Evolutionary conservation across 495 filamentous ascomycete species (phyloP).

Genomic region (Aspergillus carlsbadensis): DNA sequence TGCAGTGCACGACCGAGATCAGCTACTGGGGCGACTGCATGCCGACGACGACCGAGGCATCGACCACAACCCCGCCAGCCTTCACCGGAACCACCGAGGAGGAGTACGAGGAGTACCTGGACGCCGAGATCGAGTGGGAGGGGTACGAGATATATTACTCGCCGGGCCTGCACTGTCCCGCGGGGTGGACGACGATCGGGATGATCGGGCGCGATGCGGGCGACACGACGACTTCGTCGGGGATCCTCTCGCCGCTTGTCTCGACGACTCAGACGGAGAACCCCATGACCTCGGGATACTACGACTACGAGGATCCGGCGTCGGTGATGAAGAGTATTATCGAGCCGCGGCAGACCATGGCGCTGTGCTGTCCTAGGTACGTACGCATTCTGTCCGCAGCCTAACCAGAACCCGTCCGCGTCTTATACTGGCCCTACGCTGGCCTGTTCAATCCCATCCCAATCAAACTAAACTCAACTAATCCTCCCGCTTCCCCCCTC

Average conservation of each 20-base stretch:
- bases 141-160: slow-evolving; percentile 1
- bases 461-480: background rate
- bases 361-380: slow-evolving; percentile 1
- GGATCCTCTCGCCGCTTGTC: background rate
- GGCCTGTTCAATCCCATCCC: too few species aligned
- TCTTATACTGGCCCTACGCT: too few species aligned
- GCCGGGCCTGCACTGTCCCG: slow-evolving; percentile 8
- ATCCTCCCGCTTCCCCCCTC: background rate
- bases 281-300: background rate
- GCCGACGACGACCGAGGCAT: background rate
- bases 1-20: background rate
- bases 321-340: background rate
- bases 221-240: background rate
- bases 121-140: background rate
- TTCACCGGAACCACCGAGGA: background rate
- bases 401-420: too few species aligned
- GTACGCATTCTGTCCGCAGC: background rate
- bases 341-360: background rate
- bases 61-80: background rate
- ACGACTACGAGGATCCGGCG: background rate
- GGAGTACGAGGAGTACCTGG: background rate
- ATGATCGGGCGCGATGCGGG: background rate
- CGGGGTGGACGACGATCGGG: slow-evolving; percentile 1
- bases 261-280: background rate
- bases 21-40: background rate